These are phyloP conservation scores for Beta macrorhiza DNA, from an alignment of 179 eudicot species.

Conservation along the genomic window DNA sequence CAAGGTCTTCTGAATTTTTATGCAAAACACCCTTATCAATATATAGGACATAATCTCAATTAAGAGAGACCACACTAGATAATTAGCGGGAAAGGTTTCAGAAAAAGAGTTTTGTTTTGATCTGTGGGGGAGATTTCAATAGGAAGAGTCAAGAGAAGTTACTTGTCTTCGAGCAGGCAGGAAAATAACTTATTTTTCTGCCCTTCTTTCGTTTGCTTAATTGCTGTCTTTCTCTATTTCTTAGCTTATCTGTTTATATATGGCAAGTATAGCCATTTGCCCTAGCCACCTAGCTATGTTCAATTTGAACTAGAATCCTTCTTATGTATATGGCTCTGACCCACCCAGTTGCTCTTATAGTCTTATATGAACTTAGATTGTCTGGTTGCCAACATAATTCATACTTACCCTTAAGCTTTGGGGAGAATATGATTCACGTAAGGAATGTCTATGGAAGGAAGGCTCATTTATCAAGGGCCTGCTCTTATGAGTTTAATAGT, in stretches of 20 bases:
- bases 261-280: not conserved
- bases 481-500: not conserved
- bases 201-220: not conserved
- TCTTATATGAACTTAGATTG: not conserved
- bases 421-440: not conserved
- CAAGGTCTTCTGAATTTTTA: not conserved
- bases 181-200: too few relatives aligned
- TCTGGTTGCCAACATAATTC: not conserved
- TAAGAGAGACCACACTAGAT: not conserved
- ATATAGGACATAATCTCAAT: not conserved
- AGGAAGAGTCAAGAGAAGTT: not conserved
- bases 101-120: not conserved
- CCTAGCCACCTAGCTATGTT: not conserved
- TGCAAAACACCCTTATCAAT: not conserved
- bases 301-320: not conserved
- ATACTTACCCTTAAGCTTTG: not conserved
- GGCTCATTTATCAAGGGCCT: not conserved
- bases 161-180: not conserved
- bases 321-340: not conserved
- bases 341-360: not conserved
- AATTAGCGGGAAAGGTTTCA: not conserved
- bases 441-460: not conserved
- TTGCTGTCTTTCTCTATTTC: too few relatives aligned
- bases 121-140: not conserved
- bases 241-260: not conserved